A percentile compares a stretch with the other conserved stretches of the same genome.
These are phyloP conservation scores for Fusarium sulawesiense DNA, from an alignment of 2,329 filamentous ascomycete genomes.

Conservation along the genomic window DNA sequence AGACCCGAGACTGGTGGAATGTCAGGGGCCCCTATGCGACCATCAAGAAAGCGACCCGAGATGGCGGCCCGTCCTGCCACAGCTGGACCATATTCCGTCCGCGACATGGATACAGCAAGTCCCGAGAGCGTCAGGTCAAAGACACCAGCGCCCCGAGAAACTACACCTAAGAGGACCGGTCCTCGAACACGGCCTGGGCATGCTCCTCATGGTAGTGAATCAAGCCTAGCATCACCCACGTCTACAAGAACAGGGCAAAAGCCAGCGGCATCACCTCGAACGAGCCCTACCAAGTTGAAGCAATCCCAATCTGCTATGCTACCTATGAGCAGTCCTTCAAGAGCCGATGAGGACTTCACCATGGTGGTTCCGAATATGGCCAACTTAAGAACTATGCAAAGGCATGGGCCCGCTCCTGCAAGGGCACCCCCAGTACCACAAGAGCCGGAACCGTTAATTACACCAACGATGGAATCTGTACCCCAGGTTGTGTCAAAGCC, in stretches of 20 bases:
- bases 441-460: slow-evolving; percentile 19
- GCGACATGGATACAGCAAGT: slow-evolving; percentile 59
- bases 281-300: slow-evolving; percentile 56
- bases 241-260: slow-evolving; percentile 49
- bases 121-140: slow-evolving; percentile 61
- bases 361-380: slow-evolving; percentile 62
- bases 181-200: slow-evolving; percentile 61
- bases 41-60: slow-evolving; percentile 68
- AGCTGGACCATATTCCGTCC: slow-evolving; percentile 72
- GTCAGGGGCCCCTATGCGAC: slow-evolving; percentile 72
- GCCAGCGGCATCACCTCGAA: slow-evolving; percentile 54
- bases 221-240: slow-evolving; percentile 60
- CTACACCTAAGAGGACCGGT: slow-evolving; percentile 64
- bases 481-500: slow-evolving; percentile 13
- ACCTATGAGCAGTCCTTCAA: slow-evolving; percentile 57
- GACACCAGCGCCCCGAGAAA: slow-evolving; percentile 63
- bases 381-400: slow-evolving; percentile 49
- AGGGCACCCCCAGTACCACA: slow-evolving; percentile 26
- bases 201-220: slow-evolving; percentile 62
- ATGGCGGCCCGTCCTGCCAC: slow-evolving; percentile 70
- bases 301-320: slow-evolving; percentile 47
- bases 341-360: slow-evolving; percentile 65
- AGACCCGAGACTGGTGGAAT: slow-evolving; percentile 66
- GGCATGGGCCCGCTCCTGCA: slow-evolving; percentile 34
- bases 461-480: slow-evolving; percentile 25